phyloP scores from a whole-genome alignment of 768 basidiomycete species.

The Lentinula sp. region DNA sequence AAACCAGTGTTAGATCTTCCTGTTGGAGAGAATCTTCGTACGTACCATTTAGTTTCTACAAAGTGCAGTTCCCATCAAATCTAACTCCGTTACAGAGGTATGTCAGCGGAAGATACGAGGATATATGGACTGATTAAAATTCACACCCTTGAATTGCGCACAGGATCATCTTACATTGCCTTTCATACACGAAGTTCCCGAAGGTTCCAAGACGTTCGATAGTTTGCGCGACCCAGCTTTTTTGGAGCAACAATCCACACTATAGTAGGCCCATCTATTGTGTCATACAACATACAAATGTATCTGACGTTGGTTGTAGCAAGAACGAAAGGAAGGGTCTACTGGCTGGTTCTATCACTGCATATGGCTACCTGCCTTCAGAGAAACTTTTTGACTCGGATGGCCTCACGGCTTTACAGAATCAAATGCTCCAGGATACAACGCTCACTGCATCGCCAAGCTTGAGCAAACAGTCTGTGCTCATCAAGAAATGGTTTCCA shows the following conservation, averaged over 20 bases:
- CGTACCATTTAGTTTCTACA: neutral
- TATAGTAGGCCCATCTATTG: neutral
- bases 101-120: neutral
- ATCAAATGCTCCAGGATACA: neutral
- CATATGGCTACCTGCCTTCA: slow-evolving; percentile 9
- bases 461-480: neutral
- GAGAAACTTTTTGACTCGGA: slow-evolving; percentile 5
- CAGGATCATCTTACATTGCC: neutral
- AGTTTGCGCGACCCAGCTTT: slow-evolving; percentile 10
- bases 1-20: slow-evolving; percentile 19
- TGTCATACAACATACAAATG: neutral
- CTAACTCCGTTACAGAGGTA: neutral
- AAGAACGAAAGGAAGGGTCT: slow-evolving; percentile 5
- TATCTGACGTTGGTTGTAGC: neutral
- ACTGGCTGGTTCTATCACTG: slow-evolving; percentile 5
- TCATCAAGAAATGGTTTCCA: slow-evolving; percentile 6
- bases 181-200: slow-evolving; percentile 6
- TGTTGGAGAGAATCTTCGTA: slow-evolving; percentile 24
- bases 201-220: slow-evolving; percentile 9
- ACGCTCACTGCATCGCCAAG: neutral
- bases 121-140: neutral
- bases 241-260: neutral
- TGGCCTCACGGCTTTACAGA: neutral
- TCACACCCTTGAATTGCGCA: neutral
- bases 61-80: neutral